These are phyloP conservation scores for Diaporthe humulicola DNA, from an alignment of 2,329 filamentous ascomycete species.

Conservation along the genomic window DNA sequence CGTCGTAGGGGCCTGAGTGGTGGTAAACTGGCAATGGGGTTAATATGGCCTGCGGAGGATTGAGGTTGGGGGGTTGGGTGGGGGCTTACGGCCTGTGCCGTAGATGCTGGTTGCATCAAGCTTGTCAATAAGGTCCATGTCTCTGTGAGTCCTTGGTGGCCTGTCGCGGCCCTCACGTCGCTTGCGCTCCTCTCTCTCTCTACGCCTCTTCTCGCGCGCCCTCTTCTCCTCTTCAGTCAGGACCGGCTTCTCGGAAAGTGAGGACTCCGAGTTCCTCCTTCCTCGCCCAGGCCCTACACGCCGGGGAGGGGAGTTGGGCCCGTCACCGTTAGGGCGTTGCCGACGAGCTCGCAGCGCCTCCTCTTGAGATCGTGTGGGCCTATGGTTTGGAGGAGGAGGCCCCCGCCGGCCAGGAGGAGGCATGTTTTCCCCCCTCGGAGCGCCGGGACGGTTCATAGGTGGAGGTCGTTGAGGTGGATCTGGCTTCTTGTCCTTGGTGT, in stretches of 20 bases:
- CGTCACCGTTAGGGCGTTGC: slow-evolving; percentile 50
- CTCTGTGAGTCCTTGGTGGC: slow-evolving; percentile 61
- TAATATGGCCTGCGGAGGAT: slow-evolving; percentile 1
- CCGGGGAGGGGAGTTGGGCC: slow-evolving; percentile 51
- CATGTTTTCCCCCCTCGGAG: slow-evolving; percentile 58
- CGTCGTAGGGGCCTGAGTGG: slow-evolving; percentile 97
- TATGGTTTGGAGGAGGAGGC: slow-evolving; percentile 63
- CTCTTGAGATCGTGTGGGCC: slow-evolving; percentile 76
- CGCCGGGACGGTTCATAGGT: slow-evolving; percentile 55
- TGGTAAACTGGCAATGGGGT: slow-evolving; percentile 79
- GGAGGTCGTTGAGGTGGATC: slow-evolving; percentile 47
- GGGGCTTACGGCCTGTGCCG: slow-evolving; percentile 83
- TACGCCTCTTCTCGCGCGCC: slow-evolving; percentile 60
- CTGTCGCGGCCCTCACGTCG: slow-evolving; percentile 65
- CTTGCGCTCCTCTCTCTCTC: slow-evolving; percentile 62
- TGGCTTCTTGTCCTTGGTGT: slow-evolving; percentile 71
- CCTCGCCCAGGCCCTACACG: slow-evolving; percentile 58
- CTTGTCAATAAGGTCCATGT: slow-evolving; percentile 93
- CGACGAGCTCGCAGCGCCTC: slow-evolving; percentile 69
- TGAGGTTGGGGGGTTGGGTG: slow-evolving; percentile 2
- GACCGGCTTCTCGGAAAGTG: slow-evolving; percentile 68
- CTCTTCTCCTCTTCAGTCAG: slow-evolving; percentile 72
- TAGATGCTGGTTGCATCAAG: slow-evolving; percentile 97
- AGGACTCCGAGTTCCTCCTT: slow-evolving; percentile 85
- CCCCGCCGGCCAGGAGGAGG: slow-evolving; percentile 59